These are phyloP conservation scores for Polysphondylium violaceum DNA, from an alignment of 78 protist species.

Conservation along the genomic window DNA sequence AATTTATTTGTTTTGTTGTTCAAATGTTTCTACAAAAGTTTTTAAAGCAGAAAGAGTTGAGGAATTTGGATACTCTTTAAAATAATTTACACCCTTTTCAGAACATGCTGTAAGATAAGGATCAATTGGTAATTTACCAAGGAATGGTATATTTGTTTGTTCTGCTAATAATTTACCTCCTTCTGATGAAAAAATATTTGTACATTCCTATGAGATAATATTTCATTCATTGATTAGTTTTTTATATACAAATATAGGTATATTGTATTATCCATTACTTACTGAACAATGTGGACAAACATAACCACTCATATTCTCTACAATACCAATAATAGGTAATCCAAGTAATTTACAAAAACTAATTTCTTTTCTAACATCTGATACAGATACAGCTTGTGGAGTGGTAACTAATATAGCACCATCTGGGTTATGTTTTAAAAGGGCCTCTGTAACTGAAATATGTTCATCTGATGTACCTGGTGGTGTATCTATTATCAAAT, in stretches of 20 bases:
- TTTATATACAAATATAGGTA: no score
- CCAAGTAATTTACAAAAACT: conserved; percentile 93
- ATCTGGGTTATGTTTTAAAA: conserved; percentile 58
- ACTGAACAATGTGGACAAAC: conserved; percentile 96
- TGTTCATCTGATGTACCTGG: conserved; percentile 97
- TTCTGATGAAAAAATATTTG: conserved; percentile 87
- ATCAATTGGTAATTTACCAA: conserved; percentile 91
- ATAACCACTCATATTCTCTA: conserved; percentile 99
- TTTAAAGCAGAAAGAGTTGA: conserved; percentile 40
- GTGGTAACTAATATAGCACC: conserved; percentile 96
- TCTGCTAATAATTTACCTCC: conserved; percentile 88
- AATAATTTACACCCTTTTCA: conserved; percentile 65
- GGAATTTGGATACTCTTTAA: conserved; percentile 73
- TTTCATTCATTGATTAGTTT: not conserved
- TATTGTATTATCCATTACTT: not conserved
- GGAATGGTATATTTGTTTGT: conserved; percentile 73
- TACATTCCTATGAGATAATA: conserved; percentile 54
- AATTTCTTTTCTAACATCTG: conserved; percentile 96
- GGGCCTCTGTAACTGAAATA: conserved; percentile 81
- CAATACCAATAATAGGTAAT: conserved; percentile 96
- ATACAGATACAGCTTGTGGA: conserved; percentile 92
- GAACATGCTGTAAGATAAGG: conserved; percentile 76
- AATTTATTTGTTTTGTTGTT: not conserved
- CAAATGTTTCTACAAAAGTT: conserved; percentile 5
- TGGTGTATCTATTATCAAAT: conserved; percentile 96